Conservation (phyloP, 2,329 filamentous ascomycete species). For the Aspergillus sojae region DNA sequence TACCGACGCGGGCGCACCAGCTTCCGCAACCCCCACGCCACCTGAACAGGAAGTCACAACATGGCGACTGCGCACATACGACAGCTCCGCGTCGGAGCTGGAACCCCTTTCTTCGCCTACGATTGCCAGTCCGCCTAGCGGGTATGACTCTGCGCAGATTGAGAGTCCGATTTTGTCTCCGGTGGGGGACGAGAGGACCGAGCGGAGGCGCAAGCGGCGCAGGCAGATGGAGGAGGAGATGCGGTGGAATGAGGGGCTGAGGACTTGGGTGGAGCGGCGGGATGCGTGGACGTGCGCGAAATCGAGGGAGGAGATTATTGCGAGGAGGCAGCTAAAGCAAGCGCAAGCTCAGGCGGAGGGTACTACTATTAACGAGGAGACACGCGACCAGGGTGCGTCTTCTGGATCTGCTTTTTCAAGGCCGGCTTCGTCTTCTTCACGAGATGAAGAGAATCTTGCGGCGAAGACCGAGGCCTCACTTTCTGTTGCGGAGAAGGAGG, state of each 20-base stretch:
- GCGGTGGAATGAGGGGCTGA: slow-evolving; percentile 78
- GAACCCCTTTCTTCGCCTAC: slow-evolving; percentile 28
- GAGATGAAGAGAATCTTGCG: neutral
- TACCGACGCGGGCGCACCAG: slow-evolving; percentile 20
- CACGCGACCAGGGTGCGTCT: neutral
- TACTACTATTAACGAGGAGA: neutral
- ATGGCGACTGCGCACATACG: slow-evolving; percentile 42
- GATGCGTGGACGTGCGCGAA: slow-evolving; percentile 82
- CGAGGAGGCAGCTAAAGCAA: slow-evolving; percentile 16
- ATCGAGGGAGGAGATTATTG: slow-evolving; percentile 30
- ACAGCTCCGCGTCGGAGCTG: slow-evolving; percentile 41
- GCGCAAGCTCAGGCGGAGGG: neutral
- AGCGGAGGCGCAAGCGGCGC: slow-evolving; percentile 59
- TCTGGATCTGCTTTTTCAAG: neutral
- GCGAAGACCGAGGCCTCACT: neutral
- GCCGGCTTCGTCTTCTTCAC: slow-evolving; percentile 4
- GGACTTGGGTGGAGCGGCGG: slow-evolving; percentile 75
- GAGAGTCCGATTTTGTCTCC: slow-evolving; percentile 32
- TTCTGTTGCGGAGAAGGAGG: slow-evolving; percentile 19
- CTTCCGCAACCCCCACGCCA: slow-evolving; percentile 23
- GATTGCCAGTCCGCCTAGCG: slow-evolving; percentile 1
- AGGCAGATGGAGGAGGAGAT: slow-evolving; percentile 65
- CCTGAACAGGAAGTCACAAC: slow-evolving; percentile 32
- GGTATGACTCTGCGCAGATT: slow-evolving; percentile 11
- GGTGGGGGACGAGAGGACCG: slow-evolving; percentile 48